A percentile compares a stretch with the other conserved stretches of the same genome.
phyloP scores from a whole-genome alignment of 306 rosid species.

The Senna siamea region DNA sequence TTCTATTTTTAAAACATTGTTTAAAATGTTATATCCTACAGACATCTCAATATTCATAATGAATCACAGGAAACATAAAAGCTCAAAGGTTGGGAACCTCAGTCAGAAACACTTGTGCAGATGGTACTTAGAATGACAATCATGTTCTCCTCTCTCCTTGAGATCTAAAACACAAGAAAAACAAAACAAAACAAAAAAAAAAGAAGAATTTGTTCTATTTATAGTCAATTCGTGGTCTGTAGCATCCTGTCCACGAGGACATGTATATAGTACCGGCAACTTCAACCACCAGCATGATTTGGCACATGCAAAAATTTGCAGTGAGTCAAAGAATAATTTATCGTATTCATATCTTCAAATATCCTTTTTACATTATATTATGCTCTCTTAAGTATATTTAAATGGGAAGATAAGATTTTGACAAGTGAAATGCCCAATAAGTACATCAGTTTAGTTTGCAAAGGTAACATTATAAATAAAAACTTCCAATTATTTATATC shows the following conservation, averaged over 20 bases:
- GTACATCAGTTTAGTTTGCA: background rate
- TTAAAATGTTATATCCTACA: background rate
- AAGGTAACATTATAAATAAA: too few relatives aligned
- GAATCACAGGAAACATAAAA: constrained; percentile 29
- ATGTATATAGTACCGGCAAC: background rate
- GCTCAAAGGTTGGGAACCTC: too few relatives aligned
- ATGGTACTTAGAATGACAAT: constrained; percentile 18
- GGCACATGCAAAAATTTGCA: constrained; percentile 4
- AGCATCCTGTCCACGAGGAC: constrained; percentile 31
- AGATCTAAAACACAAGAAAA: background rate
- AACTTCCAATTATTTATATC: too few relatives aligned
- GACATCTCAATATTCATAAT: constrained; percentile 6
- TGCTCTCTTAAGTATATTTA: too few relatives aligned
- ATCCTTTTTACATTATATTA: background rate
- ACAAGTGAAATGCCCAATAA: background rate
- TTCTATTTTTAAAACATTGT: too few relatives aligned
- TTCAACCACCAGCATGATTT: constrained; percentile 10
- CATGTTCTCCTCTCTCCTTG: constrained; percentile 25
- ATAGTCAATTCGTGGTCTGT: constrained; percentile 3
- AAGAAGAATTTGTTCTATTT: constrained; percentile 39
- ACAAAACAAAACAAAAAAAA: background rate
- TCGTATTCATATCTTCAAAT: background rate
- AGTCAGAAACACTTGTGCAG: too few relatives aligned
- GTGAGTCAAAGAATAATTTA: constrained; percentile 20
- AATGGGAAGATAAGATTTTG: background rate